These are phyloP conservation scores for Pezicula radicicola DNA, from an alignment of 2,329 filamentous ascomycete species.

Conservation along the genomic window DNA sequence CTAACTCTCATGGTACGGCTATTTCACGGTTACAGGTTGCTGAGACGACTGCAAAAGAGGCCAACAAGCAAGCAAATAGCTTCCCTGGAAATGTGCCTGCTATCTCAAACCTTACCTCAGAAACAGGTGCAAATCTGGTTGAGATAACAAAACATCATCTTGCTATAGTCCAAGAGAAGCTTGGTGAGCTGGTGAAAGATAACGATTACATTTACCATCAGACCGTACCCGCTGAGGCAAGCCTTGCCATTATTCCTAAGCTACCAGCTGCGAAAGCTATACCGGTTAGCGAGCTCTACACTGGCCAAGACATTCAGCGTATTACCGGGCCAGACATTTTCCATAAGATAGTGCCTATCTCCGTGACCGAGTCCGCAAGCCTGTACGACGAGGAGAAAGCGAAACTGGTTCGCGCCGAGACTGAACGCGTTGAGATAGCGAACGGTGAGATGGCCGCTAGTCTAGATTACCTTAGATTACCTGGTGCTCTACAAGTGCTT, in stretches of 20 bases:
- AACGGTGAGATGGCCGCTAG: slow-evolving; percentile 96
- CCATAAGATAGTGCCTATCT: slow-evolving; percentile 91
- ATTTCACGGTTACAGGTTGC: slow-evolving; percentile 81
- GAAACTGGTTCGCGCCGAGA: slow-evolving; percentile 89
- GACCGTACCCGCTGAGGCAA: slow-evolving; percentile 80
- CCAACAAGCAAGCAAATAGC: slow-evolving; percentile 69
- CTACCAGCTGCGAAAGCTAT: slow-evolving; percentile 95
- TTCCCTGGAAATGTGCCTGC: slow-evolving; percentile 79
- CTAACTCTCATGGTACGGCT: slow-evolving; percentile 79
- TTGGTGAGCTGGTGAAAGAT: slow-evolving; percentile 77
- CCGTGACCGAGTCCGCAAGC: slow-evolving; percentile 94
- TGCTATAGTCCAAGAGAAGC: slow-evolving; percentile 75
- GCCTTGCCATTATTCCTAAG: slow-evolving; percentile 78
- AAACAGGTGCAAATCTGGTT: slow-evolving; percentile 70
- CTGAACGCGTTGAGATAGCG: slow-evolving; percentile 86
- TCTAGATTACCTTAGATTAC: slow-evolving; percentile 87
- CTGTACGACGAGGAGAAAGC: slow-evolving; percentile 98
- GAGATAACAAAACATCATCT: slow-evolving; percentile 84
- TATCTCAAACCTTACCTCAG: slow-evolving; percentile 78
- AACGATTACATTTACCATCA: slow-evolving; percentile 99
- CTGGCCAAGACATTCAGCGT: slow-evolving; percentile 92
- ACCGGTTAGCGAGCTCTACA: slow-evolving; percentile 92
- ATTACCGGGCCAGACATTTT: slow-evolving; percentile 98
- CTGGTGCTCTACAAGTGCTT: slow-evolving; percentile 82
- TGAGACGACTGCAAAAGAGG: slow-evolving; percentile 75